Conservation (phyloP, 768 basidiomycete species). For the Glaciozyma antarctica region DNA sequence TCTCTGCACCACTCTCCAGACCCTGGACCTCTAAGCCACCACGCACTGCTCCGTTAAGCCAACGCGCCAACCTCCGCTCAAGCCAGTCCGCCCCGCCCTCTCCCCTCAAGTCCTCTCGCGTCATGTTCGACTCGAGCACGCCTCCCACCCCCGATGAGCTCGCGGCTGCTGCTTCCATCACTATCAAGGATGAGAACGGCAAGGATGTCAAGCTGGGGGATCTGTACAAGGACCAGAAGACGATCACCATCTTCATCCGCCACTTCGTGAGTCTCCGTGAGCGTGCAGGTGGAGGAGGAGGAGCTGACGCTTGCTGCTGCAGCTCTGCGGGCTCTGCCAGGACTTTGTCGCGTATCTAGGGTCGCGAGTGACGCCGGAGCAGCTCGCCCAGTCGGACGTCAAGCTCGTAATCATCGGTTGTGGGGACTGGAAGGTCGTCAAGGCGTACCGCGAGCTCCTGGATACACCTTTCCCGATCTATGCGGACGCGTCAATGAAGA, state of each 20-base stretch:
- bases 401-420: conserved; percentile 22
- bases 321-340: conserved; percentile 3
- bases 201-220: conserved; percentile 58
- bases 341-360: conserved; percentile 3
- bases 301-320: not conserved
- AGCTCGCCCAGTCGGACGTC: conserved; percentile 26
- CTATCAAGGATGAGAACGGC: conserved; percentile 61
- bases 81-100: no score
- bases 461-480: conserved; percentile 13
- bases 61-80: no score
- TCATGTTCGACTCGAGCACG: conserved; percentile 24
- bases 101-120: not conserved
- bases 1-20: no score
- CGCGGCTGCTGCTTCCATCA: conserved; percentile 52
- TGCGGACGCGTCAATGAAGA: conserved; percentile 16
- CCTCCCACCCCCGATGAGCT: conserved; percentile 53
- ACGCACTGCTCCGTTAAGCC: no score
- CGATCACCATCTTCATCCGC: conserved; percentile 73
- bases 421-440: conserved; percentile 13
- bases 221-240: conserved; percentile 47
- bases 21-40: no score
- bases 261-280: conserved; percentile 55
- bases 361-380: conserved; percentile 22
- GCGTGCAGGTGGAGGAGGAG: not conserved
- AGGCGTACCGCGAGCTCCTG: conserved; percentile 12